A percentile compares a stretch with the other conserved stretches of the same genome.
phyloP scores from a whole-genome alignment of 208 protist genomes.

The Novymonas esmeraldas region DNA sequence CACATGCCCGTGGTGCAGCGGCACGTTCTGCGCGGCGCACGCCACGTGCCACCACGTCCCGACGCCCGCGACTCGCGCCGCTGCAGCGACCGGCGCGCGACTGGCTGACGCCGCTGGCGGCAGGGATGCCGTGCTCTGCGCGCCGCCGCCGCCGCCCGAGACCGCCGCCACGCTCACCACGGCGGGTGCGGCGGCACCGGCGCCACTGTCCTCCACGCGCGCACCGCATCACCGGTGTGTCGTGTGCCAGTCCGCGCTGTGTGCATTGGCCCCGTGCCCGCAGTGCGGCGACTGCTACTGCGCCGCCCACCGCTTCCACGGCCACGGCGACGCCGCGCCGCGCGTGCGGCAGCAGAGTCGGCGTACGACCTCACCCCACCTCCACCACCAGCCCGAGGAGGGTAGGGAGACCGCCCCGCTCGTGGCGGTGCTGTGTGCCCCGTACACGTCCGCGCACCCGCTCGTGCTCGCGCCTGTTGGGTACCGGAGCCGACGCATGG shows the following conservation, averaged over 20 bases:
- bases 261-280: conserved; percentile 52
- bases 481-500: conserved; percentile 52
- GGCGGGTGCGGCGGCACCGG: no score
- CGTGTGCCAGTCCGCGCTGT: conserved; percentile 35
- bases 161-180: background rate
- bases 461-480: conserved; percentile 44
- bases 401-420: background rate
- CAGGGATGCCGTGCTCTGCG: conserved; percentile 7
- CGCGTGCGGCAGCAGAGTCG: background rate
- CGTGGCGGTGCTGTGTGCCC: conserved; percentile 21
- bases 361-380: background rate
- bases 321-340: conserved; percentile 30
- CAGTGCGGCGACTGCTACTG: conserved; percentile 49
- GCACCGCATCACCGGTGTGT: conserved; percentile 21
- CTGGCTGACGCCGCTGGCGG: conserved; percentile 1
- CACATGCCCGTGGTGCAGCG: conserved; percentile 53
- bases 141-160: conserved; percentile 3
- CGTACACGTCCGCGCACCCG: conserved; percentile 28
- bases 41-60: conserved; percentile 44
- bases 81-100: conserved; percentile 1
- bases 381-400: background rate
- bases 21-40: conserved; percentile 63
- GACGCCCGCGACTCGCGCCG: background rate
- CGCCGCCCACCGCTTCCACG: conserved; percentile 69
- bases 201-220: background rate